phyloP scores from a whole-genome alignment of 345 rosid genomes.

The rapeseed (Brassica napus) region Da-Ae NC_063445.1:6620001-6620500 shows the following conservation, averaged over 20 bases:
- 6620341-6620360: not conserved
- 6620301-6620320: not conserved
- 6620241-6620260: not conserved
- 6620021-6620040: slow-evolving; percentile 81
- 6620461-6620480: slow-evolving; percentile 78
- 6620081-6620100: not conserved
- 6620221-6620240: not conserved
- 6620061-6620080: slow-evolving; percentile 30
- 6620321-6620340: not conserved
- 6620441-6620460: slow-evolving; percentile 78
- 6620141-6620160: not conserved
- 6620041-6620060: slow-evolving; percentile 57
- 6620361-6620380: not conserved
- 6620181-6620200: not conserved
- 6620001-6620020: slow-evolving; percentile 76
- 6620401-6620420: slow-evolving; percentile 24
- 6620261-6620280: not conserved
- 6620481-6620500: slow-evolving; percentile 74
- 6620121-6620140: not conserved
- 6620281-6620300: not conserved
- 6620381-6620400: not conserved
- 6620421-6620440: slow-evolving; percentile 76
- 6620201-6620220: not conserved
- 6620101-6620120: not conserved
- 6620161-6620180: not conserved